Conservation (phyloP, 768 basidiomycete genomes). For the Postia placenta region DNA sequence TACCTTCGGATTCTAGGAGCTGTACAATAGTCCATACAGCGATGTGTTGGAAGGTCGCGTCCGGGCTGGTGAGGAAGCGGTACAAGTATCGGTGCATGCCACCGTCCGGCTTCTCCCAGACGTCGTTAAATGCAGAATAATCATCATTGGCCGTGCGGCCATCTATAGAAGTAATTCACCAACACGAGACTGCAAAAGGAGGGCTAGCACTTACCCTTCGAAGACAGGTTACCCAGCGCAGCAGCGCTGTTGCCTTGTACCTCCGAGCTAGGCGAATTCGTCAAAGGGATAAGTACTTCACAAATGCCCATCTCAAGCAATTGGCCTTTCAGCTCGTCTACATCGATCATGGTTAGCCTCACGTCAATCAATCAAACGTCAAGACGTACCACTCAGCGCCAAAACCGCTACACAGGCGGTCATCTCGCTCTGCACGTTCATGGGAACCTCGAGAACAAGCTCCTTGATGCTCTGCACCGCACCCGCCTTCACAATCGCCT, state of each 20-base stretch:
- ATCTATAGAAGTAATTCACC: conserved; percentile 37
- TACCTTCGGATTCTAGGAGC: conserved; percentile 91
- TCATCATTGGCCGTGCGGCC: conserved; percentile 75
- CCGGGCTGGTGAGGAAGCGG: conserved; percentile 87
- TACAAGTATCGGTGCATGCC: conserved; percentile 95
- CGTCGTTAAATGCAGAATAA: conserved; percentile 95
- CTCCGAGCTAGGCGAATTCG: conserved; percentile 93
- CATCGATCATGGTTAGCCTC: background rate
- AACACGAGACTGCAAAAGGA: background rate
- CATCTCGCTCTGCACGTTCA: conserved; percentile 99
- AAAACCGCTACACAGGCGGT: conserved; percentile 97
- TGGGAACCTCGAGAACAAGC: conserved; percentile 88
- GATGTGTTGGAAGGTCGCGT: conserved; percentile 98
- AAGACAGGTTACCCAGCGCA: conserved; percentile 94
- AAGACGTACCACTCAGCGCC: conserved; percentile 81
- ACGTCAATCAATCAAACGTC: background rate
- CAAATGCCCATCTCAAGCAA: conserved; percentile 97
- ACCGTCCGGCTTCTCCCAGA: conserved; percentile 97
- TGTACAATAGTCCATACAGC: conserved; percentile 99
- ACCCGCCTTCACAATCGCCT: conserved; percentile 95
- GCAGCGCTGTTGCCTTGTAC: conserved; percentile 99
- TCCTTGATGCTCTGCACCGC: conserved; percentile 97
- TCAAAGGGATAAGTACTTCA: conserved; percentile 94
- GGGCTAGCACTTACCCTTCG: conserved; percentile 60
- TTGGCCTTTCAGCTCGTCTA: conserved; percentile 96